A percentile compares a stretch with the other conserved stretches of the same genome.
Conservation (phyloP, 805 yeast species). For the Candida vaughaniae region DNA sequence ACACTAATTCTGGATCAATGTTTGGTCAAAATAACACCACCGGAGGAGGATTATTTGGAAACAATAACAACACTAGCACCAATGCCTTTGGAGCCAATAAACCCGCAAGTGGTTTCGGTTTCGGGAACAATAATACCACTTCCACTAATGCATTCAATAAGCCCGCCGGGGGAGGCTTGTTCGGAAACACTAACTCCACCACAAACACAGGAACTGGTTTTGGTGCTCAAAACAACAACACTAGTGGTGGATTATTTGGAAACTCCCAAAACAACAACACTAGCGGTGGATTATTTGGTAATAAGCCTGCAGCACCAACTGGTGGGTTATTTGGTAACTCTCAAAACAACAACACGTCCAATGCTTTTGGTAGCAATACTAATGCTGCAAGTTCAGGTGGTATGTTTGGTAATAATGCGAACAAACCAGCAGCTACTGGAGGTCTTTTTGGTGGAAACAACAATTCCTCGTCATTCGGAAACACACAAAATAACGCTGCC, state of each 20-base stretch:
- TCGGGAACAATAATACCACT: slow-evolving; percentile 6
- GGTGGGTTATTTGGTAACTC: slow-evolving; percentile 23
- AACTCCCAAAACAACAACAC: slow-evolving; percentile 19
- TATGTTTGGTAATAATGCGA: slow-evolving; percentile 17
- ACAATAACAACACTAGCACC: slow-evolving; percentile 15
- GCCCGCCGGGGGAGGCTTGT: slow-evolving; percentile 24
- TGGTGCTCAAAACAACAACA: slow-evolving; percentile 18
- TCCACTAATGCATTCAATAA: slow-evolving; percentile 23
- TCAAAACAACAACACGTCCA: slow-evolving; percentile 12
- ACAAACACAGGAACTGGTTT: slow-evolving; percentile 22
- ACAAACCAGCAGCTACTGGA: slow-evolving; percentile 18
- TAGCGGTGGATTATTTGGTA: slow-evolving; percentile 24
- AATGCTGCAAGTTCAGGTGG: slow-evolving; percentile 24
- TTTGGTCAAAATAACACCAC: slow-evolving; percentile 19
- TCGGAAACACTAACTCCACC: slow-evolving; percentile 21
- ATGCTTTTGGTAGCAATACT: slow-evolving; percentile 12
- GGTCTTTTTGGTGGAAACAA: slow-evolving; percentile 20
- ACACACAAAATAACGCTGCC: slow-evolving; percentile 11
- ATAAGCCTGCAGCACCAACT: slow-evolving; percentile 12
- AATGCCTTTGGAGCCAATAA: slow-evolving; percentile 29
- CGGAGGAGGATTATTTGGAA: slow-evolving; percentile 25
- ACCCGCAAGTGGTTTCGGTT: slow-evolving; percentile 22
- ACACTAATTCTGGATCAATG: slow-evolving; percentile 14
- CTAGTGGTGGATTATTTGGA: slow-evolving; percentile 21
- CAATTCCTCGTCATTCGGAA: slow-evolving; percentile 17